phyloP scores from a whole-genome alignment of 129 eudicot genomes.

The Lactuca saligna region DNA sequence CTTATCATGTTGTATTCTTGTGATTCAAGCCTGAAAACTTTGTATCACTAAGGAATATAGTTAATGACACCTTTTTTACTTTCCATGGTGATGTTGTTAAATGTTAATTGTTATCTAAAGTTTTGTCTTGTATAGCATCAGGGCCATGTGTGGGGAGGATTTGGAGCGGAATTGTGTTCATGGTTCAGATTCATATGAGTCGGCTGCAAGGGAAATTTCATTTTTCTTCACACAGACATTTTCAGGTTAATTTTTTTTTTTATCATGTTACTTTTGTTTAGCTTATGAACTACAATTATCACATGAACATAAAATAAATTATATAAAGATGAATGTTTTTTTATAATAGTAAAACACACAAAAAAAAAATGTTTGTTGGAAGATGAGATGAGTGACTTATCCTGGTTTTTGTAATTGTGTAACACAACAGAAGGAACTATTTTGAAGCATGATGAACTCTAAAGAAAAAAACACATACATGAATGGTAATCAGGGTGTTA shows the following conservation, averaged over 20 bases:
- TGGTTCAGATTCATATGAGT: slow-evolving; percentile 81
- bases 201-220: slow-evolving; percentile 59
- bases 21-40: not conserved
- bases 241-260: slow-evolving; percentile 42
- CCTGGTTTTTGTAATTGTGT: slow-evolving; percentile 11
- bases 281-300: not conserved
- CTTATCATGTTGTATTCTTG: not conserved
- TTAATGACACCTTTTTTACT: not conserved
- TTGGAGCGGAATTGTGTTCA: slow-evolving; percentile 65
- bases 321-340: no score
- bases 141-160: slow-evolving; percentile 71
- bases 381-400: not conserved
- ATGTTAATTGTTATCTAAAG: not conserved
- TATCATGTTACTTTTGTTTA: slow-evolving; percentile 7
- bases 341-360: no score
- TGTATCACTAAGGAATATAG: not conserved
- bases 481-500: slow-evolving; percentile 4
- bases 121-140: slow-evolving; percentile 33
- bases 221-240: slow-evolving; percentile 56
- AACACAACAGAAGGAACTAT: slow-evolving; percentile 31
- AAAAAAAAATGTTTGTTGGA: no score
- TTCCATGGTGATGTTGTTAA: not conserved
- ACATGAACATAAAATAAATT: no score
- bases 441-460: slow-evolving; percentile 34
- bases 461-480: slow-evolving; percentile 13